Evolutionary conservation across 2,329 filamentous ascomycete species (phyloP).

Genomic region (Sclerotinia borealis): DNA sequence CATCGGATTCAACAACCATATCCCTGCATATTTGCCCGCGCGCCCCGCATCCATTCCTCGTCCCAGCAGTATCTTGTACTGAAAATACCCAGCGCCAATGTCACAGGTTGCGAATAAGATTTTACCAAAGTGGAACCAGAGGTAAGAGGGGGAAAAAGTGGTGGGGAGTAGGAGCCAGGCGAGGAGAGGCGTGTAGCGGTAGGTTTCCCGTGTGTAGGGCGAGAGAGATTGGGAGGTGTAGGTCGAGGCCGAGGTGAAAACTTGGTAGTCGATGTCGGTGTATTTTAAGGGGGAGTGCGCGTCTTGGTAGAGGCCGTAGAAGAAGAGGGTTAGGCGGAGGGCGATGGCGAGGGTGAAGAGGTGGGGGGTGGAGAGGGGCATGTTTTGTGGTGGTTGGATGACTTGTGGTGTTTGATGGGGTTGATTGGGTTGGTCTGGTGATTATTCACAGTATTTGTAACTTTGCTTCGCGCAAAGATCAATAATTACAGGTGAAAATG

Average conservation of each 20-base stretch:
- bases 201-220: constrained; percentile 87
- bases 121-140: constrained; percentile 76
- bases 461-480: too few relatives aligned
- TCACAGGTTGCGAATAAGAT: constrained; percentile 78
- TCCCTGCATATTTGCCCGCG: constrained; percentile 71
- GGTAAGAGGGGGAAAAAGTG: constrained; percentile 41
- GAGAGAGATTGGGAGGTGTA: constrained; percentile 61
- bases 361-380: constrained; percentile 33
- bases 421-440: too few relatives aligned
- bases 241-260: constrained; percentile 92
- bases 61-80: constrained; percentile 48
- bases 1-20: constrained; percentile 97
- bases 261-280: constrained; percentile 97
- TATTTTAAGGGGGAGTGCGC: constrained; percentile 89
- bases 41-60: constrained; percentile 35
- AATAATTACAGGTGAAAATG: too few relatives aligned
- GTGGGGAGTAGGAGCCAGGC: constrained; percentile 89
- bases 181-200: constrained; percentile 91
- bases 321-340: constrained; percentile 66
- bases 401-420: background rate
- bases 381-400: background rate
- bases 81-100: constrained; percentile 75
- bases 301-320: constrained; percentile 92
- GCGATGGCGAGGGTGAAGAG: constrained; percentile 53
- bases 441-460: too few relatives aligned